Percentiles rank a stretch among this genome's conserved stretches.
Conservation (phyloP, 257 asterid species). For the Gardenia jasminoides region DNA sequence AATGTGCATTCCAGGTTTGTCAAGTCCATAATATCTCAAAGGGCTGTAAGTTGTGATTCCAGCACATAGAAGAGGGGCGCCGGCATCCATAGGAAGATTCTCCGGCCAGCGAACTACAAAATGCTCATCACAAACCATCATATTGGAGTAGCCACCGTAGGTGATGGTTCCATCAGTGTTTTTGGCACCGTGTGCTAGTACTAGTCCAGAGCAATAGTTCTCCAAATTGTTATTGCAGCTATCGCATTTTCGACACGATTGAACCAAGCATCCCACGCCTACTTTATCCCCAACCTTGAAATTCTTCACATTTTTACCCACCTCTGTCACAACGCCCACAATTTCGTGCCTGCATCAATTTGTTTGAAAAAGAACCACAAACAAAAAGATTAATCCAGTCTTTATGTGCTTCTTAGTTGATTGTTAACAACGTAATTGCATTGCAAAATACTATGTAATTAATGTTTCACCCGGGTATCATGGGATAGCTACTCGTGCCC, state of each 20-base stretch:
- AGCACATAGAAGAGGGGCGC: constrained; percentile 60
- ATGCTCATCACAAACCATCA: constrained; percentile 56
- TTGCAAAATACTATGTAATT: no score
- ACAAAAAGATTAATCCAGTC: no score
- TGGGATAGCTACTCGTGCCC: neutral
- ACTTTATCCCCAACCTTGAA: constrained; percentile 19
- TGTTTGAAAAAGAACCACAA: neutral
- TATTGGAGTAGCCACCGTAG: constrained; percentile 55
- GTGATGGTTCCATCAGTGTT: constrained; percentile 44
- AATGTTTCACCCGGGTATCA: neutral
- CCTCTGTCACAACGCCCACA: constrained; percentile 18
- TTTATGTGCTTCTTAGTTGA: no score
- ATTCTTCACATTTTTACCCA: constrained; percentile 8
- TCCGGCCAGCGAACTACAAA: constrained; percentile 55
- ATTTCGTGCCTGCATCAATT: constrained; percentile 18
- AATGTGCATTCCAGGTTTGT: constrained; percentile 45
- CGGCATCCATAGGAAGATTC: constrained; percentile 42
- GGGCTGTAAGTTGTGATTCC: constrained; percentile 66
- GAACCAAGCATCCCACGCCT: constrained; percentile 19
- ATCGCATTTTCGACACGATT: constrained; percentile 6
- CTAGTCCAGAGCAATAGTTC: constrained; percentile 40
- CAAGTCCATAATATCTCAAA: constrained; percentile 45
- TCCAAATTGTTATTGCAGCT: constrained; percentile 6
- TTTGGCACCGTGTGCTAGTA: constrained; percentile 31
- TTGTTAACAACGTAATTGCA: no score